Conservation (phyloP, 78 protist genomes). For the Dictyostelium brefeldianum region DNA sequence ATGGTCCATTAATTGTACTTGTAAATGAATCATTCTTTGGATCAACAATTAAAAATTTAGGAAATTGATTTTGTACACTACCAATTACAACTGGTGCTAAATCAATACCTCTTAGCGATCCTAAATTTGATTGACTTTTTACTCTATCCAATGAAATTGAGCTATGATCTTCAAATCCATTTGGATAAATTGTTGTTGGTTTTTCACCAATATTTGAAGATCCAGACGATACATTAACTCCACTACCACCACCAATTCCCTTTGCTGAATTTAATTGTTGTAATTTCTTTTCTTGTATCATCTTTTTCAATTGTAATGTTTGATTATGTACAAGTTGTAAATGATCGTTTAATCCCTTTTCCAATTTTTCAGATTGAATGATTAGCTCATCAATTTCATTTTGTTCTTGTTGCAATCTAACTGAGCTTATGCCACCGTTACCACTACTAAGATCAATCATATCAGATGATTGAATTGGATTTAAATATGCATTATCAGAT, state of each 20-base stretch:
- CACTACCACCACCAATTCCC: neutral
- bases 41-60: slow-evolving; percentile 61
- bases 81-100: slow-evolving; percentile 74
- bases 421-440: neutral
- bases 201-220: neutral
- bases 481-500: slow-evolving; percentile 33
- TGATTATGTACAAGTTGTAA: slow-evolving; percentile 22
- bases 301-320: slow-evolving; percentile 7
- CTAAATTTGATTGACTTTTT: slow-evolving; percentile 23
- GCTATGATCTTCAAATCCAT: slow-evolving; percentile 33
- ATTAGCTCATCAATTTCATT: slow-evolving; percentile 31
- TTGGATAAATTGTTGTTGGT: slow-evolving; percentile 52
- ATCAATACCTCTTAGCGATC: slow-evolving; percentile 54
- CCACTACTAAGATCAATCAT: neutral
- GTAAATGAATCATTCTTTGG: slow-evolving; percentile 54
- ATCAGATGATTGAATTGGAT: neutral
- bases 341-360: slow-evolving; percentile 19
- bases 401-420: slow-evolving; percentile 8
- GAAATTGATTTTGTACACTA: slow-evolving; percentile 72
- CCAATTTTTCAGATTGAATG: slow-evolving; percentile 23
- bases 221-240: neutral
- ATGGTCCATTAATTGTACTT: slow-evolving; percentile 53
- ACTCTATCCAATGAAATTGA: slow-evolving; percentile 48
- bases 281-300: neutral
- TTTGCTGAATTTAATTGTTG: neutral